Conservation (phyloP, 352 stramenopile species). For the Phytopythium sindhum region DNA sequence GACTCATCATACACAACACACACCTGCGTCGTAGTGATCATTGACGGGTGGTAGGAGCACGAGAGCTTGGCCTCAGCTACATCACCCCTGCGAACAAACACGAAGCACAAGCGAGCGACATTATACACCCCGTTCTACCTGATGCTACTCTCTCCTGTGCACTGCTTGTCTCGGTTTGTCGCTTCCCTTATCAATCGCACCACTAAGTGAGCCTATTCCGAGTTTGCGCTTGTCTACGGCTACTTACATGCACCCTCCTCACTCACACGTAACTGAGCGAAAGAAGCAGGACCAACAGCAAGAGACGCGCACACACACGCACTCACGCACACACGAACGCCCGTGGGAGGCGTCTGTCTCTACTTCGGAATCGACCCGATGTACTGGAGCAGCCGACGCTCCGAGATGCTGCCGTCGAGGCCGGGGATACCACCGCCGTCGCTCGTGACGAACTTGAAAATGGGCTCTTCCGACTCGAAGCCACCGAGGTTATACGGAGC, state of each 20-base stretch:
- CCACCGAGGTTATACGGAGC: conserved; percentile 83
- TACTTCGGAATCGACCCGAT: conserved; percentile 71
- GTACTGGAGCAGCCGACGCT: conserved; percentile 76
- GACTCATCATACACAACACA: background rate
- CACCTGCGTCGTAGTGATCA: background rate
- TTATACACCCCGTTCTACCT: background rate
- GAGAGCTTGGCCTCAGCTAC: background rate
- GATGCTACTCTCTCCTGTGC: background rate
- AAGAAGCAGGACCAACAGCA: background rate
- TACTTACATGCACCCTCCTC: conserved; percentile 28
- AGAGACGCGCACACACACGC: background rate
- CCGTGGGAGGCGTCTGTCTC: conserved; percentile 4
- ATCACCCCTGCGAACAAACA: background rate
- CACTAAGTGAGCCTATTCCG: background rate
- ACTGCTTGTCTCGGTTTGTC: background rate
- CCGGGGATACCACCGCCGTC: conserved; percentile 77
- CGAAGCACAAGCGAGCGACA: background rate
- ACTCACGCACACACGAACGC: conserved; percentile 2
- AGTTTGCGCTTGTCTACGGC: conserved; percentile 13
- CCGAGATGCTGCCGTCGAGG: conserved; percentile 79
- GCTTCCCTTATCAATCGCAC: background rate
- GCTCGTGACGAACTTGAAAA: conserved; percentile 89
- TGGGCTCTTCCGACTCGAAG: conserved; percentile 78
- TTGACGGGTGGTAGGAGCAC: background rate
- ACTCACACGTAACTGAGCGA: background rate